Evolutionary conservation across 441 rosid species (phyloP), one percentile per base, ranked within the genome.

Genomic region (Gossypium schwendimanii): DNA sequence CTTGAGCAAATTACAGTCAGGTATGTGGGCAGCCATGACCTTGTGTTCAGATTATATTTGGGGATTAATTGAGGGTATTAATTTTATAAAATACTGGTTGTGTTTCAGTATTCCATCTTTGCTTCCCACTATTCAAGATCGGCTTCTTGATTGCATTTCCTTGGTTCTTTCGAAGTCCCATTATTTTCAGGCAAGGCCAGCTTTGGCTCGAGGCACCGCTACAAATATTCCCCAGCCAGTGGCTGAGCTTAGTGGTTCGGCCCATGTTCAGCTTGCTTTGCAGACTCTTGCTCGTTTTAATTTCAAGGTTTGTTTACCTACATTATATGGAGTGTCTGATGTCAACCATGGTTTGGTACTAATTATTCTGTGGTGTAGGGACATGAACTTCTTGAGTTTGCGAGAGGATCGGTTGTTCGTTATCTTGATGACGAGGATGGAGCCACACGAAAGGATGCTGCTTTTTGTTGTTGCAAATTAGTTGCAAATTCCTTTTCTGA

Each of bases 371-470:
- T 85, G 72, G 74, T 75, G 52, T 81, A 96, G 98, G 98, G 99
- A 75, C 97, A 93, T 68, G 98, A 96, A 69, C 98, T 93, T 76
- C 96, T 96, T 63, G 97, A 90, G 86, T 93, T 96, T 84, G 97
- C 92, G 2, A 88, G 91, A 84, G 97, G 93, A 79, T 88, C 97
- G 0, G 96, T 96, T 77, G 92, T 96, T 69, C 69, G 83, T 62
- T 96, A 91, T 85, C 81, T 93, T 81, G 99, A 93, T 74, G 97
- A 93, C 79, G 97, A 89, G 83, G 98, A 96, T 87, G 92, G 93
- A 75, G 81, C 85, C 71, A 91, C 97, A 69, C 80, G 98, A 68
- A 93, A 93, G 83, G 97, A 96, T 88, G 98, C 98, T 14, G 98
- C 99, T 63, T 82, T 96, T 72, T 96, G 98, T 78, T 96, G 99